Conservation (phyloP, 257 asterid species). For the Gentiana dahurica region DNA sequence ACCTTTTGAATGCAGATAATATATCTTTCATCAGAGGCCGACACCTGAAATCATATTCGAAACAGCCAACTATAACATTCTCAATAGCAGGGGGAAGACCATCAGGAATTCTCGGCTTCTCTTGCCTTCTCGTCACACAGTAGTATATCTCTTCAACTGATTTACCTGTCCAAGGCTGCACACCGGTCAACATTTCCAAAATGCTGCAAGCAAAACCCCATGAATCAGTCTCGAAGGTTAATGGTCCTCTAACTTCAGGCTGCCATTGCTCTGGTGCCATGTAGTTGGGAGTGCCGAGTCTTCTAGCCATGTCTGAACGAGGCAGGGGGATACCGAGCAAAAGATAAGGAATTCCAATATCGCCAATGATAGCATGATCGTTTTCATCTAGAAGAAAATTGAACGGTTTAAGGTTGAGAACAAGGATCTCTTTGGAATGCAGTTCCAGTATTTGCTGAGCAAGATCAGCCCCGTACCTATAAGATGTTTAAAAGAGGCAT, state of each 20-base stretch:
- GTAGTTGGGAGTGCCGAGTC: constrained; percentile 76
- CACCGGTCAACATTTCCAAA: constrained; percentile 81
- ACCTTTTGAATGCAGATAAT: constrained; percentile 73
- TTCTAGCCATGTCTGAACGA: constrained; percentile 41
- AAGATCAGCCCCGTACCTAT: constrained; percentile 71
- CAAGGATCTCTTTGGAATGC: constrained; percentile 62
- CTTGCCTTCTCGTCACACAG: constrained; percentile 59
- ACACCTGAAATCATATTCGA: constrained; percentile 72
- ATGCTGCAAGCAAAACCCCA: constrained; percentile 95
- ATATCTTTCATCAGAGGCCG: constrained; percentile 85
- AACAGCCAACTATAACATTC: constrained; percentile 70
- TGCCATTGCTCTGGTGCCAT: constrained; percentile 99
- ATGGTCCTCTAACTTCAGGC: constrained; percentile 79
- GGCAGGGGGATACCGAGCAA: constrained; percentile 56
- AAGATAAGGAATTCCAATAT: constrained; percentile 50
- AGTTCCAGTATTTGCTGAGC: constrained; percentile 81
- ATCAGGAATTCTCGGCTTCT: constrained; percentile 58
- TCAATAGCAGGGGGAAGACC: constrained; percentile 86
- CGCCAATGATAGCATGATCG: constrained; percentile 61
- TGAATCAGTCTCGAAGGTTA: constrained; percentile 80
- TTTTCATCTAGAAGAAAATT: constrained; percentile 60
- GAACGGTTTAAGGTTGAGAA: constrained; percentile 74
- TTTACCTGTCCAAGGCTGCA: constrained; percentile 82
- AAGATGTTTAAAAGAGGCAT: neutral
- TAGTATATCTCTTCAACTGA: constrained; percentile 57